Percentiles rank a stretch among this genome's conserved stretches.
Conservation (phyloP, 2,329 filamentous ascomycete genomes). For the Lasiodiplodia hormozganensis region DNA sequence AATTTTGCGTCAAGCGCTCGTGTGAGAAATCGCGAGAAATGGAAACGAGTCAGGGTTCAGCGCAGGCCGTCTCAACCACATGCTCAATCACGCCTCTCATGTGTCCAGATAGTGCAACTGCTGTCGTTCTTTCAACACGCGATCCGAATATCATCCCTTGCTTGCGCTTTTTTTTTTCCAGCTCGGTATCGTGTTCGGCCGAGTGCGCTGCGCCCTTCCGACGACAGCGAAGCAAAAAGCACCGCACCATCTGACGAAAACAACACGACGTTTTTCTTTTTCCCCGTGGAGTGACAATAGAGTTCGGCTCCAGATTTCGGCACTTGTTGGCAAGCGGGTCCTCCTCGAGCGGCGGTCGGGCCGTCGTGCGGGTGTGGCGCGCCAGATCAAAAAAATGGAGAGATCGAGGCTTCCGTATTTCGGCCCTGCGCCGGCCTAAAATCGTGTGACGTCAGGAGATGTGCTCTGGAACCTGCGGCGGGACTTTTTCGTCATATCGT, state of each 20-base stretch:
- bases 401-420: background rate
- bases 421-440: background rate
- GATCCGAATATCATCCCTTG: background rate
- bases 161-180: background rate
- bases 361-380: slow-evolving; percentile 1
- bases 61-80: background rate
- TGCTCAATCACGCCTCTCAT: background rate
- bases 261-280: no score
- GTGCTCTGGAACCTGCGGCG: background rate
- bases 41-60: background rate
- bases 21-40: background rate
- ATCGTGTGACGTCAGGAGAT: slow-evolving; percentile 18
- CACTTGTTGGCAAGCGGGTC: slow-evolving; percentile 1
- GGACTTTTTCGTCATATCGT: background rate
- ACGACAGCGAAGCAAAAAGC: background rate
- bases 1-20: background rate
- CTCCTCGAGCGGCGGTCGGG: background rate
- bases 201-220: background rate
- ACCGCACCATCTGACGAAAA: background rate
- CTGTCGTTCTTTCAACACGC: background rate
- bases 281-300: slow-evolving; percentile 20
- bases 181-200: background rate
- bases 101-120: background rate
- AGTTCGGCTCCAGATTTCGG: slow-evolving; percentile 23
- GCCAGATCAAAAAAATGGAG: background rate